phyloP scores from a whole-genome alignment of 129 eudicot species.

The Artemisia tridentata region DNA sequence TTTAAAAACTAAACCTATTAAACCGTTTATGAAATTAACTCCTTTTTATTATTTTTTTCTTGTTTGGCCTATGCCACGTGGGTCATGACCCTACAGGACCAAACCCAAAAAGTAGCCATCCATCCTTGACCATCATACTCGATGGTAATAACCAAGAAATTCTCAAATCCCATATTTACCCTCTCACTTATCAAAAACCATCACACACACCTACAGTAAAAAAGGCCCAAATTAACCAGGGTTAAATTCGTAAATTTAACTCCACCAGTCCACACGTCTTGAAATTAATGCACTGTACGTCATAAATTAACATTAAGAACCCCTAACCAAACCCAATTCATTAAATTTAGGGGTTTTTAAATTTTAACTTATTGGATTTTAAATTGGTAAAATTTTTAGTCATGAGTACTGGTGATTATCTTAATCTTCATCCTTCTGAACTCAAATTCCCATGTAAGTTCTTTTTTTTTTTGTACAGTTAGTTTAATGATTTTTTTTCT shows the following conservation, averaged over 20 bases:
- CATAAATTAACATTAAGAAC: conserved; percentile 29
- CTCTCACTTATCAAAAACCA: not conserved
- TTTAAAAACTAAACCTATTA: too few species aligned
- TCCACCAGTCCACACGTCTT: conserved; percentile 13
- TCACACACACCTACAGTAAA: not conserved
- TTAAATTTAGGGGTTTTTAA: conserved; percentile 16
- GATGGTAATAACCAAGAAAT: not conserved
- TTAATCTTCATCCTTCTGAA: conserved; percentile 78
- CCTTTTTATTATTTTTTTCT: too few species aligned
- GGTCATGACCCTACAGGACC: too few species aligned
- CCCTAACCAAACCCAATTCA: conserved; percentile 29
- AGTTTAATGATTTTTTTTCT: not conserved
- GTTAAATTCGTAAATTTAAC: conserved; percentile 18
- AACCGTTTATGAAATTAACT: too few species aligned
- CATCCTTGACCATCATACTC: not conserved
- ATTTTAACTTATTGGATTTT: not conserved
- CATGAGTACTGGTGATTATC: conserved; percentile 74
- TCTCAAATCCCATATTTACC: conserved; percentile 1
- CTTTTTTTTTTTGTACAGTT: not conserved
- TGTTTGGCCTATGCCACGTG: too few species aligned
- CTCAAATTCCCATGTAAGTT: conserved; percentile 90
- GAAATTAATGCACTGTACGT: not conserved
- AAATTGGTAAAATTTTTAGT: conserved; percentile 27
- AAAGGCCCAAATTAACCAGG: conserved; percentile 9
- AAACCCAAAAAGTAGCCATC: not conserved